Evolutionary conservation across 2,329 filamentous ascomycete genomes (phyloP).

Genomic region (Catunica adiposa): DNA sequence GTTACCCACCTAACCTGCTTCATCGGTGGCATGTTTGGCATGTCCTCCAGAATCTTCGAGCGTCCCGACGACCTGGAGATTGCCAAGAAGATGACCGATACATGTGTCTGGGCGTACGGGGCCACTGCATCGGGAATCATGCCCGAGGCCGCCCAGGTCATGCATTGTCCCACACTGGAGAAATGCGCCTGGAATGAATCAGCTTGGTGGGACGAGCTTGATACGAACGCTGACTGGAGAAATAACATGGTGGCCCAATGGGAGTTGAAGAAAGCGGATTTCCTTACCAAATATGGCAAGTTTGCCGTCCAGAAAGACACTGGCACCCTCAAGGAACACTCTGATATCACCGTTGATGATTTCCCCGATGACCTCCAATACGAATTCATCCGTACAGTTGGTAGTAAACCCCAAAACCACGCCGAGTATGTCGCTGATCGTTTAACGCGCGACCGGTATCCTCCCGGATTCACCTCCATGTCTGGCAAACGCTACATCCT

Average conservation of each 20-base stretch:
- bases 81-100: slow-evolving; percentile 46
- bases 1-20: slow-evolving; percentile 50
- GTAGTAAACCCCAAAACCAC: slow-evolving; percentile 30
- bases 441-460: slow-evolving; percentile 29
- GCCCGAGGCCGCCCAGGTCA: slow-evolving; percentile 35
- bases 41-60: slow-evolving; percentile 47
- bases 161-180: slow-evolving; percentile 30
- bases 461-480: slow-evolving; percentile 34
- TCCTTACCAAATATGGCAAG: slow-evolving; percentile 11
- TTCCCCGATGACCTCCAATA: not conserved
- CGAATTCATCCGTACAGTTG: slow-evolving; percentile 11
- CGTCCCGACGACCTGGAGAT: slow-evolving; percentile 43
- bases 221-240: slow-evolving; percentile 29
- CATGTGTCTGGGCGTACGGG: slow-evolving; percentile 55
- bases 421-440: slow-evolving; percentile 34
- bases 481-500: slow-evolving; percentile 39
- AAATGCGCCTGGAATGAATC: slow-evolving; percentile 37
- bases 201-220: slow-evolving; percentile 32
- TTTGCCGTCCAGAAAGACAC: not conserved
- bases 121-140: slow-evolving; percentile 44
- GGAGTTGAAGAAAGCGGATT: slow-evolving; percentile 13
- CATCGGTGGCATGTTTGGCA: slow-evolving; percentile 51
- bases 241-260: slow-evolving; percentile 27
- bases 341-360: slow-evolving; percentile 7
- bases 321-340: not conserved